Base-by-base conservation (phyloP, 1,284 basidiomycete species). In the Pterulicium gracile region DNA sequence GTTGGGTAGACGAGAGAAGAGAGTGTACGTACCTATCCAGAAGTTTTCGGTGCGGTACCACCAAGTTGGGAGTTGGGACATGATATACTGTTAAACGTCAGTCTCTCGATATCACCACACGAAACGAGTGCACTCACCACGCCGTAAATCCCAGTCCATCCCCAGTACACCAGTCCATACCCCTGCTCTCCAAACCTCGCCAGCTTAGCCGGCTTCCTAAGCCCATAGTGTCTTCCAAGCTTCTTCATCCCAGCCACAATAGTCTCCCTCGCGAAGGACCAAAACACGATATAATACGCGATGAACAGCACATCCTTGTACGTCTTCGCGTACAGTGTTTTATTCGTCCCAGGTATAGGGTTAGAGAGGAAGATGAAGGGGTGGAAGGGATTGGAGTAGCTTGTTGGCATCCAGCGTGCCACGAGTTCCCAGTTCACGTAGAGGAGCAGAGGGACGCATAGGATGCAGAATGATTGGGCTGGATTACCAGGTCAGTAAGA, bases 141-240 rank as follows among this genome's bases (percentile, higher is more conserved):
- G n/a, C n/a, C n/a, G n/a, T n/a, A 44, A 82, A 69, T 43, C 94
- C 93, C 70, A 84, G 81, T 2, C 67, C 55, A 7, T 86, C 84
- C 55, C 56, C 90, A 94, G 61, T 97, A 97, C n/a, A 89, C 57
- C 47, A 88, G 50, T 0, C 91, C 88, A 63, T 97, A 94, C 0
- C 79, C 82, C 63, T 97, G 93, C 64, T 97, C 93, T 19, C 81
- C 86, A 60, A 95, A 96, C 21, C 93, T 69, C 49, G 82, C 78
- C 27, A 91, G 62, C 63, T 93, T 96, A 20, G 62, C 61, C 45
- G 72, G 65, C 46, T 75, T 77, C 55, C 67, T 73, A 47, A 96
- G 76, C 0, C 90, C 85, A 47, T 84, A 79, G 51, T 69, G 69
- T 41, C 66, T 72, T 0, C 86, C 93, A 43, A 94, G 58, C 0